A percentile compares a stretch with the other conserved stretches of the same genome.
Evolutionary conservation across 2,329 filamentous ascomycete genomes (phyloP).

Genomic region (Alternaria arborescens): DNA sequence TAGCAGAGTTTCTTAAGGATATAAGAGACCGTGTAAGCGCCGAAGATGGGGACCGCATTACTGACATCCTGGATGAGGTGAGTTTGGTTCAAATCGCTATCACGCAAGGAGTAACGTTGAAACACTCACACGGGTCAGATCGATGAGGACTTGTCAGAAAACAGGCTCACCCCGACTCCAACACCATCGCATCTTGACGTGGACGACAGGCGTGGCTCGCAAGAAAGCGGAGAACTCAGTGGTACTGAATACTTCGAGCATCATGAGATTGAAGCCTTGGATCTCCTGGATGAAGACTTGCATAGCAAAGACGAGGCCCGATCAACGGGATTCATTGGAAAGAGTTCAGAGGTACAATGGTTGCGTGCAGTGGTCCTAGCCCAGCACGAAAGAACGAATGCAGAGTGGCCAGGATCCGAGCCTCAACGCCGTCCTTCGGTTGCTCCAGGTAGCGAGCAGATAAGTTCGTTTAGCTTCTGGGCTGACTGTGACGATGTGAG

Average conservation of each 20-base stretch:
- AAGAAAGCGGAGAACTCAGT: conserved; percentile 16
- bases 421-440: conserved; percentile 17
- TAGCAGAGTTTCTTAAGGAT: conserved; percentile 34
- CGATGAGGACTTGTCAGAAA: conserved; percentile 38
- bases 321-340: conserved; percentile 47
- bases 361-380: conserved; percentile 36
- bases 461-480: conserved; percentile 47
- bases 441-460: conserved; percentile 32
- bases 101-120: neutral
- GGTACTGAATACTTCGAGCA: conserved; percentile 20
- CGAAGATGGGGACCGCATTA: conserved; percentile 35
- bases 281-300: conserved; percentile 42
- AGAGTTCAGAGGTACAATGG: conserved; percentile 47
- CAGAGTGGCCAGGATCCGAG: conserved; percentile 11
- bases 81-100: neutral
- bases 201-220: conserved; percentile 26
- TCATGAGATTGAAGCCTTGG: conserved; percentile 29
- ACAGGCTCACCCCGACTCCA: conserved; percentile 19
- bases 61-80: conserved; percentile 35
- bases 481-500: conserved; percentile 39
- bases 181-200: conserved; percentile 27
- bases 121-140: conserved; percentile 30
- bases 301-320: conserved; percentile 33
- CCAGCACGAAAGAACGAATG: conserved; percentile 27
- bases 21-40: conserved; percentile 27